These are phyloP conservation scores for Trichomonas vaginalis DNA, from an alignment of 208 protist species.

Conservation along the genomic window DNA sequence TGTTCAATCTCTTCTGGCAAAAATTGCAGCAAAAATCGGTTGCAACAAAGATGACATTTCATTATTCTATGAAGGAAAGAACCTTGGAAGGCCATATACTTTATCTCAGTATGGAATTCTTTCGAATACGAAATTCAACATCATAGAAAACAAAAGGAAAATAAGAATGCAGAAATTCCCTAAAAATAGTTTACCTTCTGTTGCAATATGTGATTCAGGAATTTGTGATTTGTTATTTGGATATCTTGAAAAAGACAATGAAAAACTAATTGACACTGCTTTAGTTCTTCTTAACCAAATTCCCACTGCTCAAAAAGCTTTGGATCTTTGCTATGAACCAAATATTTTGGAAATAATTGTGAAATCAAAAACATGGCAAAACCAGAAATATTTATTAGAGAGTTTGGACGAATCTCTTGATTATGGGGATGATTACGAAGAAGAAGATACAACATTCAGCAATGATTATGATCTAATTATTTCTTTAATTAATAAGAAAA, in stretches of 20 bases:
- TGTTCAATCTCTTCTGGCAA: background rate
- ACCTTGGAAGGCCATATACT: background rate
- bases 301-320: background rate
- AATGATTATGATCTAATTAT: background rate
- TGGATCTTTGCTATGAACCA: background rate
- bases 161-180: background rate
- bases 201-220: background rate
- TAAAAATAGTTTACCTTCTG: background rate
- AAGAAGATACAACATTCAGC: background rate
- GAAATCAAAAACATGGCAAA: background rate
- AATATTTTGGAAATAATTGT: background rate
- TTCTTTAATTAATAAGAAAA: background rate
- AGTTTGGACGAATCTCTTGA: background rate
- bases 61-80: background rate
- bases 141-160: background rate
- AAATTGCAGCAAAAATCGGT: background rate
- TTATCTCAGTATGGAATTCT: background rate
- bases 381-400: background rate
- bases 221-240: background rate
- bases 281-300: background rate
- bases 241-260: background rate
- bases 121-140: background rate
- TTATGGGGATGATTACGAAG: background rate
- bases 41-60: background rate
- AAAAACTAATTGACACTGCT: background rate